Percentiles rank a stretch among this genome's conserved stretches.
Evolutionary conservation across 106 monocot species (phyloP).

Genomic region (Allium fistulosum): DNA sequence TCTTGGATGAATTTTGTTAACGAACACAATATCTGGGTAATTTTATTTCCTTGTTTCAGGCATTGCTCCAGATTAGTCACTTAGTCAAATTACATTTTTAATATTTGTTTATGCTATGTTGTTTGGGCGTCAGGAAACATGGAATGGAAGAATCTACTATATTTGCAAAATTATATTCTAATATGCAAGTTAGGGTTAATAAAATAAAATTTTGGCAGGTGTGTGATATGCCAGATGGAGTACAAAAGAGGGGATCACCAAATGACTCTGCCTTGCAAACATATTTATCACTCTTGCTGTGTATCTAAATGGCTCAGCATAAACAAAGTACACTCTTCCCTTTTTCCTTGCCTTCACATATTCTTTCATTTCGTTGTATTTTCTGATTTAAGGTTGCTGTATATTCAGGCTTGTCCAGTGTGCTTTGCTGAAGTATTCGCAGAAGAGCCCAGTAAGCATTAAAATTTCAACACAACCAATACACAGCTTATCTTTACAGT

Average conservation of each 20-base stretch:
- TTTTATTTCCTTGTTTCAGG: not conserved
- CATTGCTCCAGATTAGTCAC: not conserved
- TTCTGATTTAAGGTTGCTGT: not conserved
- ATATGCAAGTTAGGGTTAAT: not conserved
- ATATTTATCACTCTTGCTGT: conserved; percentile 78
- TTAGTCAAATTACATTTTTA: not conserved
- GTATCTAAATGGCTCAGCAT: conserved; percentile 77
- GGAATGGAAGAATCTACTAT: not conserved
- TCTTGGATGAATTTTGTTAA: too few relatives aligned
- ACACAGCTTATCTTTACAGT: not conserved
- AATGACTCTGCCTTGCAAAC: conserved; percentile 90
- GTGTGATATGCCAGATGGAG: conserved; percentile 96
- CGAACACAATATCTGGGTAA: too few relatives aligned
- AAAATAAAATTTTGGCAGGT: conserved; percentile 28
- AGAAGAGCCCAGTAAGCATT: conserved; percentile 3
- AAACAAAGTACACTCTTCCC: conserved; percentile 54
- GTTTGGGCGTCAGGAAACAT: not conserved
- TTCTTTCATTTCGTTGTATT: not conserved
- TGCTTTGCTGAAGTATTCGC: conserved; percentile 5
- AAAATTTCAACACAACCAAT: not conserved
- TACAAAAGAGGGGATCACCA: conserved; percentile 91
- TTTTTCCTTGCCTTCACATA: not conserved
- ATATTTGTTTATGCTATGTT: not conserved
- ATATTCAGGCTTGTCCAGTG: conserved; percentile 11
- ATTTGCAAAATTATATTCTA: too few relatives aligned